These are phyloP conservation scores for Thinopyrum elongatum DNA, from an alignment of 176 grass and related monocot genomes.

Conservation along the genomic window DNA sequence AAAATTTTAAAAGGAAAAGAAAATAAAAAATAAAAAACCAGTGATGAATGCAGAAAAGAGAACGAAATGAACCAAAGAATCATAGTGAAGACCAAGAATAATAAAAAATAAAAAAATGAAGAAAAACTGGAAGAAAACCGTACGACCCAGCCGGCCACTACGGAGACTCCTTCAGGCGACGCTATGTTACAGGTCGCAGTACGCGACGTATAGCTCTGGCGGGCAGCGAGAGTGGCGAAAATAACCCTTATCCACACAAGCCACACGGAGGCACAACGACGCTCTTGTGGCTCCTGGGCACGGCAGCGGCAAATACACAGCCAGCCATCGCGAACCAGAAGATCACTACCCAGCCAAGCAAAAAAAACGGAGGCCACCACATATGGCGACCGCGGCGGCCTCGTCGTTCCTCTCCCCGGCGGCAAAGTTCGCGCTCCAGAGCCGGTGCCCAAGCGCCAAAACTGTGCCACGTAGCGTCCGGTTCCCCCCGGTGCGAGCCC, in stretches of 20 bases:
- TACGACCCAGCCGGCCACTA: too few relatives aligned
- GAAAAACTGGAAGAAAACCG: too few relatives aligned
- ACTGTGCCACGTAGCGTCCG: slow-evolving; percentile 8
- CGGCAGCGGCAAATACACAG: background rate
- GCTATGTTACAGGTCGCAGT: too few relatives aligned
- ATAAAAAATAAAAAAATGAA: too few relatives aligned
- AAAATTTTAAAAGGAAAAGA: too few relatives aligned
- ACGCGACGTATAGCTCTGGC: too few relatives aligned
- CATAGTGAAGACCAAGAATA: too few relatives aligned
- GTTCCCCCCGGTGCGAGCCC: slow-evolving; percentile 36
- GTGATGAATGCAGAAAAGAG: too few relatives aligned
- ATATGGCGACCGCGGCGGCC: slow-evolving; percentile 60
- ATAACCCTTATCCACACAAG: slow-evolving; percentile 47
- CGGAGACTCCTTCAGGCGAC: too few relatives aligned
- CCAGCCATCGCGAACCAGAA: background rate
- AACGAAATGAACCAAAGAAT: too few relatives aligned
- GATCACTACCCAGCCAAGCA: background rate
- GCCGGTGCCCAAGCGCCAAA: slow-evolving; percentile 5
- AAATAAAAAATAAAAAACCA: too few relatives aligned
- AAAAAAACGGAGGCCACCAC: background rate
- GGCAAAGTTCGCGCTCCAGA: slow-evolving; percentile 30
- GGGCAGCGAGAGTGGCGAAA: background rate
- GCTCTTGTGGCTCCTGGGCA: slow-evolving; percentile 32
- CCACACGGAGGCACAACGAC: background rate
- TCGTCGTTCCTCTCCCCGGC: slow-evolving; percentile 64